These are phyloP conservation scores for Apophysomyces variabilis DNA, from an alignment of 371 early-diverging fungal genomes.

Conservation along the genomic window DNA sequence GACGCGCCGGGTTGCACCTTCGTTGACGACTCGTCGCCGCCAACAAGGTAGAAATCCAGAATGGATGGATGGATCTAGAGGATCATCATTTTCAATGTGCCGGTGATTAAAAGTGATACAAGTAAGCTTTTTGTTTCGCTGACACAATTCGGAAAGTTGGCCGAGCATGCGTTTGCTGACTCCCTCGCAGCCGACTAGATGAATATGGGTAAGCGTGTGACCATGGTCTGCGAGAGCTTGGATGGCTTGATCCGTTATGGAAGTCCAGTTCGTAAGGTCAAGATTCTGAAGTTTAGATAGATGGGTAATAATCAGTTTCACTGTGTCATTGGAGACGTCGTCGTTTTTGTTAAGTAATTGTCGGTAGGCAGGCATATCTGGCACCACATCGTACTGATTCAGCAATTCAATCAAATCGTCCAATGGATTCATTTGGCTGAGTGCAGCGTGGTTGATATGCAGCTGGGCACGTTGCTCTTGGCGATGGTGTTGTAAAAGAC, in stretches of 20 bases:
- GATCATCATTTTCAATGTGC: neutral
- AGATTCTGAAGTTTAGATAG: slow-evolving; percentile 26
- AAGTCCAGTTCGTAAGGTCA: slow-evolving; percentile 32
- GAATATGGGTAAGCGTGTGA: slow-evolving; percentile 23
- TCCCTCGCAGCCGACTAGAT: slow-evolving; percentile 29
- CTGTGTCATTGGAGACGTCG: slow-evolving; percentile 23
- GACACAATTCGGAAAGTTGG: slow-evolving; percentile 29
- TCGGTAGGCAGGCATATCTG: slow-evolving; percentile 15
- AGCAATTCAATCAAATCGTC: slow-evolving; percentile 27
- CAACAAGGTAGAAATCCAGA: neutral
- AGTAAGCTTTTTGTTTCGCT: slow-evolving; percentile 21
- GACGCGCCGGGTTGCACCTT: slow-evolving; percentile 1
- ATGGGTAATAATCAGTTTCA: slow-evolving; percentile 20
- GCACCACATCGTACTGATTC: slow-evolving; percentile 20
- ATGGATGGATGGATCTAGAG: neutral
- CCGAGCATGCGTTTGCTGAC: slow-evolving; percentile 26
- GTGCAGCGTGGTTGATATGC: slow-evolving; percentile 1
- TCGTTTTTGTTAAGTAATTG: slow-evolving; percentile 12
- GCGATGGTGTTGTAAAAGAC: slow-evolving; percentile 16
- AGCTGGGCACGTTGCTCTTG: slow-evolving; percentile 15
- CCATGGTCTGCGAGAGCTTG: slow-evolving; percentile 22
- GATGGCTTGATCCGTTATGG: slow-evolving; percentile 28
- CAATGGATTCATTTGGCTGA: slow-evolving; percentile 18
- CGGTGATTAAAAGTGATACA: slow-evolving; percentile 30
- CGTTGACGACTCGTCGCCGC: slow-evolving; percentile 6